These are phyloP conservation scores for Cladophialophora carrionii DNA, from an alignment of 2,329 filamentous ascomycete genomes.

Conservation along the genomic window DNA sequence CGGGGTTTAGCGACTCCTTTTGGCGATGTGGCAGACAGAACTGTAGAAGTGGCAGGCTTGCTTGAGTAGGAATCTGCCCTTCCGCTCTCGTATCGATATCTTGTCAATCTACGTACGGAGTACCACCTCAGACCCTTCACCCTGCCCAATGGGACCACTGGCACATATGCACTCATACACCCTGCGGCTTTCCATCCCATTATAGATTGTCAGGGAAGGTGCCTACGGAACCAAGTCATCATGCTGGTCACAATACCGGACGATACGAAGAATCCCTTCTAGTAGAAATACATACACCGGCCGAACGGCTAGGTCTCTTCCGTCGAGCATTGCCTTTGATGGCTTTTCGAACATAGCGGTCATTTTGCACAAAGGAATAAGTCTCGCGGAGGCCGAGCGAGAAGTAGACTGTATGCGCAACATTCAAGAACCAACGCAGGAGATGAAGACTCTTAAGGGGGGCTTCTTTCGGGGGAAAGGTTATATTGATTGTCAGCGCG, in stretches of 20 bases:
- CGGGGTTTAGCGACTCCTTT: background rate
- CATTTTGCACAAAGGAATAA: background rate
- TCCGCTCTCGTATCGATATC: background rate
- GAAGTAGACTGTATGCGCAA: background rate
- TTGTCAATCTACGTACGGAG: background rate
- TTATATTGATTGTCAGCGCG: constrained; percentile 1
- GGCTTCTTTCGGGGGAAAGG: background rate
- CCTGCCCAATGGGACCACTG: no score
- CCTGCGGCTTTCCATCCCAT: no score
- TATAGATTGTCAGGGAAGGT: no score
- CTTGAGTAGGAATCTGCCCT: background rate
- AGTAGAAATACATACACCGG: background rate
- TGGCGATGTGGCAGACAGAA: background rate
- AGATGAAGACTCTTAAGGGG: background rate
- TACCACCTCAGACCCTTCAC: background rate
- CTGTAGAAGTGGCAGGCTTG: background rate
- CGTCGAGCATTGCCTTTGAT: background rate
- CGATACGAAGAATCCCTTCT: background rate
- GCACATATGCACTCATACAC: no score
- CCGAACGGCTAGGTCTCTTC: background rate
- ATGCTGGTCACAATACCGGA: background rate
- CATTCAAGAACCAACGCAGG: background rate
- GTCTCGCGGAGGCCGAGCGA: background rate
- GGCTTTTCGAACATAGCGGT: no score
- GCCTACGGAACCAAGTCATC: background rate